phyloP scores from a whole-genome alignment of 2,329 filamentous ascomycete genomes.

The Verticillium klebahnii region DNA sequence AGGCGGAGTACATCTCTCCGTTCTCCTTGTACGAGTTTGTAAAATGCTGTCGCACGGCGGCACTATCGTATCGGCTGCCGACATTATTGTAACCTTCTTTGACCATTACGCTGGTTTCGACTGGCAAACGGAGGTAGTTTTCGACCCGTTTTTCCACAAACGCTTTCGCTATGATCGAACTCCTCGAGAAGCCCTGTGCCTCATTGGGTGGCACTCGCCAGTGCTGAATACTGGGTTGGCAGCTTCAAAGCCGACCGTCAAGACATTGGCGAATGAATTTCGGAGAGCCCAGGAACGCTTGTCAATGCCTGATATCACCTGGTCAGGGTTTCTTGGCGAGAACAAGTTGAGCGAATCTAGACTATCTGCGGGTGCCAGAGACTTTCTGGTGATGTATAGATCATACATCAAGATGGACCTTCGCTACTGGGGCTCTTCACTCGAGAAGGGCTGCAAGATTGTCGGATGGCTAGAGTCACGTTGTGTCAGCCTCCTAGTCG shows the following conservation, averaged over 20 bases:
- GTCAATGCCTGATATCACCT: conserved; percentile 28
- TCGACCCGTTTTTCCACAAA: conserved; percentile 56
- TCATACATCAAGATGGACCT: conserved; percentile 57
- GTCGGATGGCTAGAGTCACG: conserved; percentile 62
- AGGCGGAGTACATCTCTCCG: conserved; percentile 59
- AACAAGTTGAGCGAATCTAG: neutral
- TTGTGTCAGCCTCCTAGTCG: conserved; percentile 52
- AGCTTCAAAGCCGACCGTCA: conserved; percentile 48
- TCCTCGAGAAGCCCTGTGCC: conserved; percentile 54
- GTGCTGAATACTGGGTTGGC: conserved; percentile 54
- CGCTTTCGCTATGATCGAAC: conserved; percentile 48
- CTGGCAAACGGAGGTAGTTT: conserved; percentile 50
- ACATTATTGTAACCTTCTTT: conserved; percentile 58
- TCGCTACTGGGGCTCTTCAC: conserved; percentile 60
- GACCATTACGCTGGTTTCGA: conserved; percentile 56
- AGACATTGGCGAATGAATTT: conserved; percentile 47
- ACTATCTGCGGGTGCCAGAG: conserved; percentile 23
- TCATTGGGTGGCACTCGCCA: conserved; percentile 59
- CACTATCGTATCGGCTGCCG: conserved; percentile 35
- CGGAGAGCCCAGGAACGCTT: conserved; percentile 38
- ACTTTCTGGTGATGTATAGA: conserved; percentile 48
- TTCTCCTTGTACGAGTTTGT: conserved; percentile 56
- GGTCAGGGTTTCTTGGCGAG: conserved; percentile 35
- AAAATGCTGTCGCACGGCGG: conserved; percentile 43
- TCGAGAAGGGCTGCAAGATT: conserved; percentile 47